phyloP scores from a whole-genome alignment of 345 rosid genomes.

The Populus alba region DNA sequence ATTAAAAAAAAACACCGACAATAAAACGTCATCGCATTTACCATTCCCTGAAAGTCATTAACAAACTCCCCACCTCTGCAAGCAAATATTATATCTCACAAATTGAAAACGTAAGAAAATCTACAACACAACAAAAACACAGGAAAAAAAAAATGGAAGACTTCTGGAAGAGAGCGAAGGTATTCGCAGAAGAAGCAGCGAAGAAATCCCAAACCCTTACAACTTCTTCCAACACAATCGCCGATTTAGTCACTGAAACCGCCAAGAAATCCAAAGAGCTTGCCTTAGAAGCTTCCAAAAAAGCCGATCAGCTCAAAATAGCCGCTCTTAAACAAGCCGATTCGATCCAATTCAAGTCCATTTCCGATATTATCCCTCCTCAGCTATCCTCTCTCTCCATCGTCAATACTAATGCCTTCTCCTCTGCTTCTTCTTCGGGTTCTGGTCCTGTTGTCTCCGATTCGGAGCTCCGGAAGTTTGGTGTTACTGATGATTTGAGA shows the following conservation, averaged over 20 bases:
- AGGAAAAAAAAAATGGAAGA: constrained; percentile 57
- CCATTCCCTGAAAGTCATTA: neutral
- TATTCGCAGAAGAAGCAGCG: constrained; percentile 84
- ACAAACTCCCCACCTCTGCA: neutral
- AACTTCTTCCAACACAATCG: constrained; percentile 44
- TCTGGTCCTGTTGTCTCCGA: constrained; percentile 37
- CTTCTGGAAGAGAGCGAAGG: constrained; percentile 79
- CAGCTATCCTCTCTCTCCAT: constrained; percentile 50
- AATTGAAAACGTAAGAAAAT: neutral
- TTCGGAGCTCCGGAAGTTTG: constrained; percentile 59
- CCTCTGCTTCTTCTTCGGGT: constrained; percentile 31
- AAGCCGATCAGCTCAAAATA: constrained; percentile 59
- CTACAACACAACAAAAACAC: neutral
- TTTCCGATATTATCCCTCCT: constrained; percentile 69
- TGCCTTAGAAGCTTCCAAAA: constrained; percentile 90
- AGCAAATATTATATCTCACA: neutral
- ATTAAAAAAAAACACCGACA: neutral
- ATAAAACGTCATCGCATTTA: neutral
- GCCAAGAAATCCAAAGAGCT: constrained; percentile 85
- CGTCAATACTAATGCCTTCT: constrained; percentile 3
- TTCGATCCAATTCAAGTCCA: constrained; percentile 76
- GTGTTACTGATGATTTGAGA: constrained; percentile 79
- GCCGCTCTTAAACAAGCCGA: constrained; percentile 88
- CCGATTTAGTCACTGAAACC: constrained; percentile 83
- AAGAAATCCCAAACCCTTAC: constrained; percentile 69